Base-by-base conservation (phyloP, 2,329 filamentous ascomycete genomes). In the Exophiala xenobiotica region DNA sequence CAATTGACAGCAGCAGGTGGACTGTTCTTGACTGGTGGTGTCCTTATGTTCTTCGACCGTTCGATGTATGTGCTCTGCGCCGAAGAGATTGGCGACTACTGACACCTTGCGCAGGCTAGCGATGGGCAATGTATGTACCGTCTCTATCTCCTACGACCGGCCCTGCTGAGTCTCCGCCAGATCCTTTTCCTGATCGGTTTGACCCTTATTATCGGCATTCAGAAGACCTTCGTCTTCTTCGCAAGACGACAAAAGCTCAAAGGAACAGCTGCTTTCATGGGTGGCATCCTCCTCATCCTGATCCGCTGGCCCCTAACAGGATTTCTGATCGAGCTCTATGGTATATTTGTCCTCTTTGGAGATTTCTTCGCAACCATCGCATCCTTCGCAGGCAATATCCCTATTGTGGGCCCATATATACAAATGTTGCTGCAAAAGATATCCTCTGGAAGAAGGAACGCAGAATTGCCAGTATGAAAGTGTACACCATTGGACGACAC, bases 131-230 rank as follows among this genome's bases (percentile, higher is more conserved):
- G 87, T 92, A 65, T 76, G 68, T 43, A 37, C 49, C 54, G 29
- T 20, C 57, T 35, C 48, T 35, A 41, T 46, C 42, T 50, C 53
- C 51, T 49, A 41, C 56, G 57, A 44, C 26, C 51, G 39, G 24
- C 14, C 12, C 8, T 31, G 20, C 56, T 58, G 42, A 57, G 19
- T 19, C 45, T 27, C 51, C 39, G 3, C 20, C 64, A 95, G 90
- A 95, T 99, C 70, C 90, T 99, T 70, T 97, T 99, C 79, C 83
- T 99, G 48, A 89, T 96, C 74, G 93, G 93, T 69, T 83, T 99
- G 20, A 95, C 91, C 23, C 87, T 97, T 53, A 95, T 97, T 64
- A 96, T 99, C 73, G 93, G 93, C 37, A 81, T 89, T 19, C 81
- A 87, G 70, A 96, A 96, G 69, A 97, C 93, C 0, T 77, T 92